Conservation (phyloP, 225 moss, liverwort and hornwort genomes). For the Antitrichia curtipendula region DNA sequence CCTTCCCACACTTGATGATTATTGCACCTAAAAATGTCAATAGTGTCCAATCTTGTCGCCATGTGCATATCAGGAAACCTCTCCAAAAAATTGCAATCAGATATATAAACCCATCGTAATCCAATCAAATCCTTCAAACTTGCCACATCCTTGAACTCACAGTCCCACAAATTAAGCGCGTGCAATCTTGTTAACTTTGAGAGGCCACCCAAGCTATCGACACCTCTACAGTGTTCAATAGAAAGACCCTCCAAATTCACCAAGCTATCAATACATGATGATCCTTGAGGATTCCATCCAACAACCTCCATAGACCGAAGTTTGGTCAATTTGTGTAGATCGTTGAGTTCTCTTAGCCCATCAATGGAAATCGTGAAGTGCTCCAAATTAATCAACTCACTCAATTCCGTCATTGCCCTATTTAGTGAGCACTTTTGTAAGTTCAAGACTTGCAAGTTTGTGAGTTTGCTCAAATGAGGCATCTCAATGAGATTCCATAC, state of each 20-base stretch:
- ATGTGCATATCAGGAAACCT: neutral
- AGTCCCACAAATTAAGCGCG: fast-evolving
- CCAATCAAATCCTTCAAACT: neutral
- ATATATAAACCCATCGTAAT: fast-evolving
- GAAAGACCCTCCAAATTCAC: neutral
- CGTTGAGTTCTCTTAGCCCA: fast-evolving
- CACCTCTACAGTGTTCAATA: fast-evolving
- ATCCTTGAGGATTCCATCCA: neutral
- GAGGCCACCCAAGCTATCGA: neutral
- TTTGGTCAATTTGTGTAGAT: neutral
- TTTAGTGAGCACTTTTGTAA: neutral
- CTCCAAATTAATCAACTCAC: neutral
- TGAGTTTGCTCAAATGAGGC: neutral
- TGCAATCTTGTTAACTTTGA: neutral
- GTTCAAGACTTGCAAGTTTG: neutral
- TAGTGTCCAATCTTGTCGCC: neutral
- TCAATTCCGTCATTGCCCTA: neutral
- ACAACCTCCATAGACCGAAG: fast-evolving
- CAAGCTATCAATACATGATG: neutral
- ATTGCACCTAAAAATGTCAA: fast-evolving
- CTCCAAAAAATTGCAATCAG: fast-evolving
- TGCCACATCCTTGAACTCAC: neutral
- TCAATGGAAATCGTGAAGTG: fast-evolving
- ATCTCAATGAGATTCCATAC: neutral
- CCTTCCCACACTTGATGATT: neutral